phyloP scores from a whole-genome alignment of 176 grass and related monocot species.

The Hsuehochloa calcarea region DNA sequence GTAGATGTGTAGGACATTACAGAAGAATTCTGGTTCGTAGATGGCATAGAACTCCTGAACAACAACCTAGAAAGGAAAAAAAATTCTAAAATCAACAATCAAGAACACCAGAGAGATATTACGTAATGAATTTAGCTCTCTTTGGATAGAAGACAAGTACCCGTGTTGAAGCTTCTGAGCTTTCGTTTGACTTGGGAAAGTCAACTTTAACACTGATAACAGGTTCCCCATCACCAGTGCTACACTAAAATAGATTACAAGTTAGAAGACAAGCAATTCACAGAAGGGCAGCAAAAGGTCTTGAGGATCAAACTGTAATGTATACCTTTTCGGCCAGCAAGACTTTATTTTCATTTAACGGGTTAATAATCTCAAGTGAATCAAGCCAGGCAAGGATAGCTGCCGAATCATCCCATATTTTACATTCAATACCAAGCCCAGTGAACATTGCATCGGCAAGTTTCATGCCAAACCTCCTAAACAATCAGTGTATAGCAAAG shows the following conservation, averaged over 20 bases:
- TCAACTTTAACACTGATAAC: slow-evolving; percentile 72
- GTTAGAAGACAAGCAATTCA: slow-evolving; percentile 37
- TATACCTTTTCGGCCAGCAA: slow-evolving; percentile 64
- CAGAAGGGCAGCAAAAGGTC: slow-evolving; percentile 18
- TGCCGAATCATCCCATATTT: slow-evolving; percentile 83
- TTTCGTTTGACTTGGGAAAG: slow-evolving; percentile 55
- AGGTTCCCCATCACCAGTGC: slow-evolving; percentile 42
- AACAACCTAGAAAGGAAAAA: slow-evolving; percentile 56
- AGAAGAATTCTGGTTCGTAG: slow-evolving; percentile 69
- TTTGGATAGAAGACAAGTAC: slow-evolving; percentile 39
- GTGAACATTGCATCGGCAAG: slow-evolving; percentile 56
- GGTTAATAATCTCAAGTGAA: slow-evolving; percentile 69
- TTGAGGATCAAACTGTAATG: slow-evolving; percentile 10
- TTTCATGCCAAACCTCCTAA: slow-evolving; percentile 43
- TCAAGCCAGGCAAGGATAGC: slow-evolving; percentile 66
- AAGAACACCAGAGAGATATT: slow-evolving; percentile 25
- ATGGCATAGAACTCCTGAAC: slow-evolving; percentile 58
- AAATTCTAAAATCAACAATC: slow-evolving; percentile 22
- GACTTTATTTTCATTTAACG: slow-evolving; percentile 57
- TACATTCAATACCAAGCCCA: slow-evolving; percentile 65
- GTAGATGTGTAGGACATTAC: slow-evolving; percentile 53
- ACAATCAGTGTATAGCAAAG: slow-evolving; percentile 31
- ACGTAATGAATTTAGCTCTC: slow-evolving; percentile 33
- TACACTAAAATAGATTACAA: slow-evolving; percentile 52
- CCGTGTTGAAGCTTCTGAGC: slow-evolving; percentile 59